Evolutionary conservation across 1,139 yeast species (phyloP).

Genomic region (Wickerhamomyces sp.): DNA sequence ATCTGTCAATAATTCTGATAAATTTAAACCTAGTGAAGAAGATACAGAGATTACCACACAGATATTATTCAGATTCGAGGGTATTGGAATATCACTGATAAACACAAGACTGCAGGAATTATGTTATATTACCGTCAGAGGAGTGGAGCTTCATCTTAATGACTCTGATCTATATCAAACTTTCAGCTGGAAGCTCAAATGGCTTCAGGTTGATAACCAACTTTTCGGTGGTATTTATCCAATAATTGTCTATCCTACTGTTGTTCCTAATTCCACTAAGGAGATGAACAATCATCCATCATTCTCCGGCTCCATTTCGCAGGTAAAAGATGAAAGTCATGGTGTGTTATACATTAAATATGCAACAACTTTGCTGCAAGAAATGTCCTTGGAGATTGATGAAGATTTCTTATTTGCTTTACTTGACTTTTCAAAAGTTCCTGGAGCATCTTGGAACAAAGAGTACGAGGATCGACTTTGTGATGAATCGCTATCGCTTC

Average conservation of each 20-base stretch:
- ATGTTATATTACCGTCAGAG: slow-evolving; percentile 75
- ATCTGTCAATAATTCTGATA: slow-evolving; percentile 38
- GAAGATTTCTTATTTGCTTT: slow-evolving; percentile 88
- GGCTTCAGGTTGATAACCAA: slow-evolving; percentile 95
- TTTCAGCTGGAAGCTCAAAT: slow-evolving; percentile 73
- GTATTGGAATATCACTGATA: slow-evolving; percentile 83
- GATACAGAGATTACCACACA: slow-evolving; percentile 67
- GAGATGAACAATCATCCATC: slow-evolving; percentile 91
- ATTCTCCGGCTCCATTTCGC: slow-evolving; percentile 77
- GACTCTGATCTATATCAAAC: slow-evolving; percentile 85
- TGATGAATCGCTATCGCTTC: slow-evolving; percentile 59
- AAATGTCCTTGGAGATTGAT: slow-evolving; percentile 86
- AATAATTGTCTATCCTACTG: slow-evolving; percentile 86
- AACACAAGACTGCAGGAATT: slow-evolving; percentile 71
- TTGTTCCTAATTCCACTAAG: slow-evolving; percentile 76
- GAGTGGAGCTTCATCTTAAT: slow-evolving; percentile 75
- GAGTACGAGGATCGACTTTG: slow-evolving; percentile 41
- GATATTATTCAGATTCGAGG: slow-evolving; percentile 68
- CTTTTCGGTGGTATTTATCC: slow-evolving; percentile 87
- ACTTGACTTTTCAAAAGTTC: slow-evolving; percentile 66
- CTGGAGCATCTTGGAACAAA: slow-evolving; percentile 71
- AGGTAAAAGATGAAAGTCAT: slow-evolving; percentile 82
- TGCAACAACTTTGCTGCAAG: slow-evolving; percentile 85
- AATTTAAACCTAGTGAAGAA: slow-evolving; percentile 60
- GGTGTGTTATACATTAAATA: slow-evolving; percentile 89